phyloP scores from a whole-genome alignment of 495 filamentous ascomycete species.

The Extremus antarcticus region DNA sequence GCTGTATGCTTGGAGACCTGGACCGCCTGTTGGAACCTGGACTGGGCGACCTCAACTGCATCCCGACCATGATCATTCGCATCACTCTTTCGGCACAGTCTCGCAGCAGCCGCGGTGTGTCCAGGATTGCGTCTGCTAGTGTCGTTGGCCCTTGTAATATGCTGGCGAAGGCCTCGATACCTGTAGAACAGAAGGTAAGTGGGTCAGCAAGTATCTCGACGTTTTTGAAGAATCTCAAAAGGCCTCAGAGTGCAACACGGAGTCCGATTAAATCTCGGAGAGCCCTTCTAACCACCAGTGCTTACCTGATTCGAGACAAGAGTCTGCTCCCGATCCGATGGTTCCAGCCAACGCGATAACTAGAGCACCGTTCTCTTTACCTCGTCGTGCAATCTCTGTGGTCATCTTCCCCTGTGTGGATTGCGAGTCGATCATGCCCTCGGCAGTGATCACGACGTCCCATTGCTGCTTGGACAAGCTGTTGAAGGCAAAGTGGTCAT shows the following conservation, averaged over 20 bases:
- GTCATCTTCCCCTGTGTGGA: conserved; percentile 14
- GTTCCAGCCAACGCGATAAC: conserved; percentile 11
- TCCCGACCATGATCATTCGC: conserved; percentile 7
- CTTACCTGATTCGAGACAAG: not conserved
- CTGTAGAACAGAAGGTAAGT: too few species aligned
- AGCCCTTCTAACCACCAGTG: too few species aligned
- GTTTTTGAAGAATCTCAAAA: too few species aligned
- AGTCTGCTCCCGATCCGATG: not conserved
- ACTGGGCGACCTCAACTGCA: not conserved
- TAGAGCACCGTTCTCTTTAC: conserved; percentile 1
- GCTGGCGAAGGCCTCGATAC: conserved; percentile 1
- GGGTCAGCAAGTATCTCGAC: too few species aligned
- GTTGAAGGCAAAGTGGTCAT: conserved; percentile 6
- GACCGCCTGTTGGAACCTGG: too few species aligned
- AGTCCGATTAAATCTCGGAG: too few species aligned
- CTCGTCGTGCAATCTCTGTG: conserved; percentile 9
- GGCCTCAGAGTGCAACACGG: too few species aligned
- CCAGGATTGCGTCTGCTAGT: not conserved
- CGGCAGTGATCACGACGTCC: conserved; percentile 15
- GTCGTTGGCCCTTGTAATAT: conserved; percentile 1
- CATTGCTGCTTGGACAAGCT: not conserved
- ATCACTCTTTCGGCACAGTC: conserved; percentile 2
- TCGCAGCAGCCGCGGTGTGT: not conserved
- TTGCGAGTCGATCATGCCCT: conserved; percentile 13
- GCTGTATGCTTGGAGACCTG: not conserved